Evolutionary conservation across 2,329 filamentous ascomycete species (phyloP).

Genomic region (Leptosphaerulina australis): DNA sequence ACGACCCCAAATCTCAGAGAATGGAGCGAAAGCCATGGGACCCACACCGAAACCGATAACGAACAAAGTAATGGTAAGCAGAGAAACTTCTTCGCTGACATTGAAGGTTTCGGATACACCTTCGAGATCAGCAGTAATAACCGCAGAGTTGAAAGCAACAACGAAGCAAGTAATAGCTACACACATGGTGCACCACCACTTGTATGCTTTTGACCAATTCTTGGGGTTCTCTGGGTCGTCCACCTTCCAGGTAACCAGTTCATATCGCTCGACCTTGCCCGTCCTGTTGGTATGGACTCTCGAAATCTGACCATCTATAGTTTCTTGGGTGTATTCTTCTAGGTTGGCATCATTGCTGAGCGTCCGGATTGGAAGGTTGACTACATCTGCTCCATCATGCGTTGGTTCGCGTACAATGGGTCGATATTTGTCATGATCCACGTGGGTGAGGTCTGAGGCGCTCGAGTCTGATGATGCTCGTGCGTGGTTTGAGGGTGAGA

Average conservation of each 20-base stretch:
- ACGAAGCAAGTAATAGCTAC: conserved; percentile 65
- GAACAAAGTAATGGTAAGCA: conserved; percentile 76
- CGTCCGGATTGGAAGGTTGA: conserved; percentile 69
- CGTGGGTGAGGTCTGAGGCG: conserved; percentile 24
- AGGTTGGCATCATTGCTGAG: conserved; percentile 62
- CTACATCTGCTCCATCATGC: conserved; percentile 50
- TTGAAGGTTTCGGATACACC: conserved; percentile 68
- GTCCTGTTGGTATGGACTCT: conserved; percentile 60
- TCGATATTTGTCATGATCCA: conserved; percentile 22
- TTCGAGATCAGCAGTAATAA: conserved; percentile 77
- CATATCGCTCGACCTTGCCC: conserved; percentile 58
- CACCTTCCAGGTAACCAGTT: conserved; percentile 72
- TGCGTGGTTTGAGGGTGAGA: conserved; percentile 9
- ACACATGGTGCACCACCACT: conserved; percentile 82
- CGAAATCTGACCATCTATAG: conserved; percentile 66
- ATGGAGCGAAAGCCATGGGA: conserved; percentile 78
- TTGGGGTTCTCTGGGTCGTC: conserved; percentile 80
- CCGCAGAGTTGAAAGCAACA: conserved; percentile 63
- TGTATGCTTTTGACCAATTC: conserved; percentile 79
- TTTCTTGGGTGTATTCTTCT: conserved; percentile 70
- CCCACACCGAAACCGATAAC: conserved; percentile 82
- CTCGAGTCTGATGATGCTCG: conserved; percentile 14
- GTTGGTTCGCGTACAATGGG: conserved; percentile 31
- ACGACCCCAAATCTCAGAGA: conserved; percentile 77
- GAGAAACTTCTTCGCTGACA: conserved; percentile 73